Percentiles rank a stretch among this genome's conserved stretches.
These are phyloP conservation scores for Gynostemma pentaphyllum DNA, from an alignment of 306 rosid species.

Conservation along the genomic window DNA sequence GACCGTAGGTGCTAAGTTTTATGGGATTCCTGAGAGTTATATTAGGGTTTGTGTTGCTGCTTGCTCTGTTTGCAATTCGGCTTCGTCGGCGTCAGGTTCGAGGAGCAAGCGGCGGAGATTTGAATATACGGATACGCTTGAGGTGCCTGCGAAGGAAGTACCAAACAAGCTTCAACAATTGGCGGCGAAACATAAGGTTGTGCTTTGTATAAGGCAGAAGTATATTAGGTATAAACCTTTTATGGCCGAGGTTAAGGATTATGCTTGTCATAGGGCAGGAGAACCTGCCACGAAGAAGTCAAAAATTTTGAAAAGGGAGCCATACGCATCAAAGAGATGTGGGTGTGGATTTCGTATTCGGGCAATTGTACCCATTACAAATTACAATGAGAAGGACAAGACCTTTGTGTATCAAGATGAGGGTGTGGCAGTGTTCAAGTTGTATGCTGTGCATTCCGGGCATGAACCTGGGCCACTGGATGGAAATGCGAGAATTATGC, in stretches of 20 bases:
- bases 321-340: constrained; percentile 87
- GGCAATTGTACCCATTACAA: constrained; percentile 93
- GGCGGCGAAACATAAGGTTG: constrained; percentile 92
- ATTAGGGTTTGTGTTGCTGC: constrained; percentile 83
- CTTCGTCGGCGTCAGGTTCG: constrained; percentile 30
- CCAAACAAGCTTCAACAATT: constrained; percentile 70
- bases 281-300: constrained; percentile 82
- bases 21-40: constrained; percentile 91
- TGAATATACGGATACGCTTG: constrained; percentile 85
- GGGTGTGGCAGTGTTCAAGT: constrained; percentile 77
- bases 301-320: constrained; percentile 83
- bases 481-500: constrained; percentile 98
- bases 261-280: constrained; percentile 95
- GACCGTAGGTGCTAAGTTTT: constrained; percentile 98
- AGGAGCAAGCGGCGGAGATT: constrained; percentile 71
- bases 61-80: constrained; percentile 57
- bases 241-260: constrained; percentile 99
- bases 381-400: constrained; percentile 95
- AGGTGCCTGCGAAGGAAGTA: constrained; percentile 89
- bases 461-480: constrained; percentile 98
- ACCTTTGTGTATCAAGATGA: constrained; percentile 94
- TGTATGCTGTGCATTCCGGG: constrained; percentile 96
- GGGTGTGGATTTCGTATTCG: constrained; percentile 97
- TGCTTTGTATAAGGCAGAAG: constrained; percentile 92
- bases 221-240: constrained; percentile 96